phyloP scores from a whole-genome alignment of 2,329 filamentous ascomycete genomes.

The Verticillium klebahnii region DNA sequence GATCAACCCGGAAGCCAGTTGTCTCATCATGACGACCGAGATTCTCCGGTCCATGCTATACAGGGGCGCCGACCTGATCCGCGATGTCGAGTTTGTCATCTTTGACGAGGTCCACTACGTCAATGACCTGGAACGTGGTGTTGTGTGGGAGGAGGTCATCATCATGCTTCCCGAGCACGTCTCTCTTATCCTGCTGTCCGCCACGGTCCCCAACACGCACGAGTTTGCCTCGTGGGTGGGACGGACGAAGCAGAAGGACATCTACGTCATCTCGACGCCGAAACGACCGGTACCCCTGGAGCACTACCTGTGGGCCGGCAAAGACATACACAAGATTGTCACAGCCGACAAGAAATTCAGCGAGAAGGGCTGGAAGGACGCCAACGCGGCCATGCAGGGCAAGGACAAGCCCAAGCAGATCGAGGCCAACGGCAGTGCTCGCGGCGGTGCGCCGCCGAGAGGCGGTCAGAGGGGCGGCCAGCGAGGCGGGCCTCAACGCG shows the following conservation, averaged over 20 bases:
- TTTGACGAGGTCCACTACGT: constrained; percentile 99
- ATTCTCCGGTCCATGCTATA: constrained; percentile 98
- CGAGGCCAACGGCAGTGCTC: constrained; percentile 24
- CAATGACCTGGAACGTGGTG: constrained; percentile 90
- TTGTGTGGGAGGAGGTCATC: constrained; percentile 99
- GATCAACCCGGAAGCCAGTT: constrained; percentile 95
- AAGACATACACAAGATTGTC: constrained; percentile 91
- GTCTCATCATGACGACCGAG: constrained; percentile 98
- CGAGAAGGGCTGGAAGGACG: constrained; percentile 92
- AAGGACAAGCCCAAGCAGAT: constrained; percentile 68
- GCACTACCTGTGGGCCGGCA: constrained; percentile 93
- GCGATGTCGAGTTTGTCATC: constrained; percentile 97
- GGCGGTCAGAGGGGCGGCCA: constrained; percentile 29
- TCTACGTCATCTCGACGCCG: constrained; percentile 96
- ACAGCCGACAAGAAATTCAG: constrained; percentile 88
- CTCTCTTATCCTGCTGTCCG: constrained; percentile 88
- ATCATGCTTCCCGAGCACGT: constrained; percentile 99
- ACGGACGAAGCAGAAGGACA: constrained; percentile 95
- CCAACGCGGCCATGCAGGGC: constrained; percentile 75
- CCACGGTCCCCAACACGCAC: constrained; percentile 94
- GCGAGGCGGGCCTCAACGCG: constrained; percentile 28
- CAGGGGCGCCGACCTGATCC: constrained; percentile 87
- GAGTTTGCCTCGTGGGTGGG: constrained; percentile 99
- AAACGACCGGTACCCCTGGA: constrained; percentile 94
- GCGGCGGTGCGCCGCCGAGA: constrained; percentile 22